These are phyloP conservation scores for Rosa persica DNA, from an alignment of 306 rosid genomes.

Conservation along the genomic window DNA sequence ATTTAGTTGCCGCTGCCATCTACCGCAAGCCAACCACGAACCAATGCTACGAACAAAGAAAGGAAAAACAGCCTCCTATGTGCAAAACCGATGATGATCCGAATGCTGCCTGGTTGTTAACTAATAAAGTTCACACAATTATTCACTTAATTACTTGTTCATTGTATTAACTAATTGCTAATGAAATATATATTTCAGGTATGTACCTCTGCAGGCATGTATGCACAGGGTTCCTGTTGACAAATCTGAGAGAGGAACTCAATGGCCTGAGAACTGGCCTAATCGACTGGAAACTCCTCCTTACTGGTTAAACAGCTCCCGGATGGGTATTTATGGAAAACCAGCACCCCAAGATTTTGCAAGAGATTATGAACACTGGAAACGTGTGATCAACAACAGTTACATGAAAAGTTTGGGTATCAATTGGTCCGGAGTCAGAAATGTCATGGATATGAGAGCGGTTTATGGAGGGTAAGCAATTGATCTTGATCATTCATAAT, in stretches of 20 bases:
- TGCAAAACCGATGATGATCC: slow-evolving; percentile 79
- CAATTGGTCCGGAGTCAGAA: slow-evolving; percentile 74
- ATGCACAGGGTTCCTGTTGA: slow-evolving; percentile 68
- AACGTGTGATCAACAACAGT: slow-evolving; percentile 52
- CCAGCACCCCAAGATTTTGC: slow-evolving; percentile 81
- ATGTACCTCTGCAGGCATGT: slow-evolving; percentile 82
- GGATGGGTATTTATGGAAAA: slow-evolving; percentile 80
- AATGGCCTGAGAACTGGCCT: slow-evolving; percentile 87
- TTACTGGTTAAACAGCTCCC: slow-evolving; percentile 80
- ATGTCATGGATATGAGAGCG: slow-evolving; percentile 92
- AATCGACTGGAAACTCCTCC: slow-evolving; percentile 60
- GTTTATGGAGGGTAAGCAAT: slow-evolving; percentile 78
- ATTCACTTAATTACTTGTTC: neutral
- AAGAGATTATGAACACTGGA: slow-evolving; percentile 79
- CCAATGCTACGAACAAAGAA: slow-evolving; percentile 69
- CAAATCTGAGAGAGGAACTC: slow-evolving; percentile 53
- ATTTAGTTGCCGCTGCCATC: slow-evolving; percentile 66
- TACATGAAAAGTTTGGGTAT: slow-evolving; percentile 66
- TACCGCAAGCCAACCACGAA: slow-evolving; percentile 77
- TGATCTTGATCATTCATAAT: neutral
- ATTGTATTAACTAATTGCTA: neutral
- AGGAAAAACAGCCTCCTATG: slow-evolving; percentile 67
- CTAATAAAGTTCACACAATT: neutral
- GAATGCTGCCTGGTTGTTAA: slow-evolving; percentile 81
- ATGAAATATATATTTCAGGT: slow-evolving; percentile 43